Evolutionary conservation across 2,329 filamentous ascomycete genomes (phyloP).

Genomic region (Colletotrichum navitas): DNA sequence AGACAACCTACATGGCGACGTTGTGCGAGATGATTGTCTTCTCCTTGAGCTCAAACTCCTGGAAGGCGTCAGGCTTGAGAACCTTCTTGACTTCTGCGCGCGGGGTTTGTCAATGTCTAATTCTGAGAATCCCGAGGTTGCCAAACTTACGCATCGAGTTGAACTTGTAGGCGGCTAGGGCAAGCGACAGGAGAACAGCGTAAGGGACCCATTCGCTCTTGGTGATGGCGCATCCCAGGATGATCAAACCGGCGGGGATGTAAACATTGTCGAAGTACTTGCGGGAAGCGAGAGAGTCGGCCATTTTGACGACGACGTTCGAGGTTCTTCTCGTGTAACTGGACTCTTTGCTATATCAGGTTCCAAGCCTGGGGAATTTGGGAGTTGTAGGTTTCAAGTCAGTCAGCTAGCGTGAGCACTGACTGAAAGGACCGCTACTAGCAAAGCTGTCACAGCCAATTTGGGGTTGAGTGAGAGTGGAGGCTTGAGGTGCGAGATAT

Average conservation of each 20-base stretch:
- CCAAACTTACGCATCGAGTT: conserved; percentile 74
- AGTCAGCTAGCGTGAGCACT: conserved; percentile 26
- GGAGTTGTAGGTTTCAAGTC: not conserved
- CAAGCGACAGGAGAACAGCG: conserved; percentile 74
- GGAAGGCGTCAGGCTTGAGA: conserved; percentile 88
- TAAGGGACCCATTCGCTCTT: conserved; percentile 83
- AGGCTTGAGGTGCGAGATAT: conserved; percentile 27
- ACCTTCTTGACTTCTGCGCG: conserved; percentile 79
- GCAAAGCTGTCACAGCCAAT: conserved; percentile 25
- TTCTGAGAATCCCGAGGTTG: conserved; percentile 29
- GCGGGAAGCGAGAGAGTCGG: conserved; percentile 63
- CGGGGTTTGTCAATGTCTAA: conserved; percentile 25
- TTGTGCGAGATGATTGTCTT: conserved; percentile 98
- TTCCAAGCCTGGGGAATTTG: conserved; percentile 19
- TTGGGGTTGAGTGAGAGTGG: conserved; percentile 5
- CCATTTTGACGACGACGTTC: conserved; percentile 44
- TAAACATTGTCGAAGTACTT: conserved; percentile 84
- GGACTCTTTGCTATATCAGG: conserved; percentile 18
- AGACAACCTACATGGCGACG: conserved; percentile 82
- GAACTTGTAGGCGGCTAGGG: conserved; percentile 79
- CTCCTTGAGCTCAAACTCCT: conserved; percentile 92
- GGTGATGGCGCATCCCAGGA: conserved; percentile 81
- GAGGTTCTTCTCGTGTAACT: conserved; percentile 24
- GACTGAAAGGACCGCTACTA: conserved; percentile 23
- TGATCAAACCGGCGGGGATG: conserved; percentile 82